These are phyloP conservation scores for Carallia pectinifolia DNA, from an alignment of 345 rosid species.

Conservation along the genomic window DNA sequence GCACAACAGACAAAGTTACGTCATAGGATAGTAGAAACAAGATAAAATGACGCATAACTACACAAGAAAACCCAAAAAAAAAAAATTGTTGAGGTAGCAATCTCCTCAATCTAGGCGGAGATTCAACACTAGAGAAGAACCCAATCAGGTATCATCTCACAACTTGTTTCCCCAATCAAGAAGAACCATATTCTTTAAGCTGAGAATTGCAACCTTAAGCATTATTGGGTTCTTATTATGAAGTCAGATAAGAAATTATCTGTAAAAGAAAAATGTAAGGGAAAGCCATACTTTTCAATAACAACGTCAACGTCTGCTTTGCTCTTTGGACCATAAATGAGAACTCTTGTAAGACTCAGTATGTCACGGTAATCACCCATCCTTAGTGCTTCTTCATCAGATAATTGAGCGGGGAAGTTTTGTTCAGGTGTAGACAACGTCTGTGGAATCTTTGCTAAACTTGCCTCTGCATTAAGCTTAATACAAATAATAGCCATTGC, in stretches of 20 bases:
- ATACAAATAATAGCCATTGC: slow-evolving; percentile 90
- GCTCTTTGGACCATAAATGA: slow-evolving; percentile 84
- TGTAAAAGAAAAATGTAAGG: background rate
- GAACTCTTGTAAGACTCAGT: slow-evolving; percentile 91
- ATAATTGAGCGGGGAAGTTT: slow-evolving; percentile 41
- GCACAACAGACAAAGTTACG: slow-evolving; percentile 7
- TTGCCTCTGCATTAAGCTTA: slow-evolving; percentile 58
- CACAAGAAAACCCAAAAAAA: background rate
- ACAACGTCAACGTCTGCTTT: slow-evolving; percentile 78
- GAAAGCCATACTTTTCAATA: slow-evolving; percentile 52
- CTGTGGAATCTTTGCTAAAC: slow-evolving; percentile 29
- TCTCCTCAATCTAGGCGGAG: slow-evolving; percentile 1
- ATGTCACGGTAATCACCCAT: slow-evolving; percentile 98
- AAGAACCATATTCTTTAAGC: background rate
- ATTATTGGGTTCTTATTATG: background rate
- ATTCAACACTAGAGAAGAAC: background rate
- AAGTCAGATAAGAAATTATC: background rate
- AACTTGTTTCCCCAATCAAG: background rate
- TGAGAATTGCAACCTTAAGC: background rate
- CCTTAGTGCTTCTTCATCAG: slow-evolving; percentile 71
- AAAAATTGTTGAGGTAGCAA: background rate
- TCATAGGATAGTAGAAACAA: background rate
- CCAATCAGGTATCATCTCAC: background rate
- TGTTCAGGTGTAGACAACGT: slow-evolving; percentile 30
- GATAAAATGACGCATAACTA: background rate